phyloP scores from a whole-genome alignment of 306 rosid genomes.

The Corylus avellana region DNA sequence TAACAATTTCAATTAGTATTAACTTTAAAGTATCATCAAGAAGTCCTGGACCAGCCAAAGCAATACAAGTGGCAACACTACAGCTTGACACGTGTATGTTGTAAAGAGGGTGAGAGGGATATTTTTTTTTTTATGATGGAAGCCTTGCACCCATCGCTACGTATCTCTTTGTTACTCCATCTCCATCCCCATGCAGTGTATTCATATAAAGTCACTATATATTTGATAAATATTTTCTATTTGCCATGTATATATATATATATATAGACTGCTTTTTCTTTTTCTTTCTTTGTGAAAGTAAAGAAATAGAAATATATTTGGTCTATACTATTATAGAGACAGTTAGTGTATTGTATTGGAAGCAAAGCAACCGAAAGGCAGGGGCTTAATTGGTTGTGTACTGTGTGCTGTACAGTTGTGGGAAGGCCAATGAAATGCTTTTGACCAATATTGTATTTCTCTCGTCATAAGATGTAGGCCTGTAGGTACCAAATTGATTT shows the following conservation, averaged over 20 bases:
- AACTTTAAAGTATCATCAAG: not conserved
- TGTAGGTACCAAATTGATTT: no score
- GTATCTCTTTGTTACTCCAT: slow-evolving; percentile 36
- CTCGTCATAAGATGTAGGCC: no score
- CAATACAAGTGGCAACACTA: slow-evolving; percentile 24
- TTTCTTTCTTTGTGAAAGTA: no score
- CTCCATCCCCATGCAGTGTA: slow-evolving; percentile 27
- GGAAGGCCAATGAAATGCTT: not conserved
- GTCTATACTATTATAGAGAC: no score
- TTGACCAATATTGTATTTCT: not conserved
- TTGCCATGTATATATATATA: no score
- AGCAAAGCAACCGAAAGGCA: slow-evolving; percentile 61
- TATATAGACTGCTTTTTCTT: no score
- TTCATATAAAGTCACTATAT: not conserved
- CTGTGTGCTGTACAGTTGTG: not conserved
- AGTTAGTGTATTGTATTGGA: slow-evolving; percentile 50
- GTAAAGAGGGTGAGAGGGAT: not conserved
- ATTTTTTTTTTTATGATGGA: slow-evolving; percentile 19
- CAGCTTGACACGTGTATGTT: not conserved
- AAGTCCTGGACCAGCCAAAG: not conserved
- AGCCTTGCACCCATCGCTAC: slow-evolving; percentile 63
- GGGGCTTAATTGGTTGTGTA: no score
- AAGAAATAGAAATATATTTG: no score
- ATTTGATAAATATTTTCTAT: not conserved
- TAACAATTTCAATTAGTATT: not conserved